Base-by-base conservation (phyloP, 1,284 basidiomycete genomes). In the Sanghuangporus baumii region DNA sequence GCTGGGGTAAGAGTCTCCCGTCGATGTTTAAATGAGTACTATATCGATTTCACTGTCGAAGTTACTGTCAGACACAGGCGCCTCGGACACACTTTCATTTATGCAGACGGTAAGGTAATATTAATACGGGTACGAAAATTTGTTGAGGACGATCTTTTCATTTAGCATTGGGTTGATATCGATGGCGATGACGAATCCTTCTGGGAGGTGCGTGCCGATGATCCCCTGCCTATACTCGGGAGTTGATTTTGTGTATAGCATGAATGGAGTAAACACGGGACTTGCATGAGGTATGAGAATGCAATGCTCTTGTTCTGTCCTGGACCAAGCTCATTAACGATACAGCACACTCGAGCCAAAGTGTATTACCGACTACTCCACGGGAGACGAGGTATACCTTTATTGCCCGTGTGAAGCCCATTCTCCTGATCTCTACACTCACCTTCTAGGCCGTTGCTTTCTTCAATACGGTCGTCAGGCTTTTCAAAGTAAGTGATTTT, bases 211-310 rank as follows among this genome's bases (percentile, higher is more conserved):
- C 37, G 81, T 66, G 36, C 7, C 16, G 18, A 23, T 20, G 16
- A 16, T 9, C 12, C n/a, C 12, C 9, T 40, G 18, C 14, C 36
- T 54, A 23, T n/a, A 36, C 11, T 36, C 16, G 11, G 43, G 46
- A 62, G 65, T 64, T 6, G 16, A 20, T 50, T 65, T 56, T 57
- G 61, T 23, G 52, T 72, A 63, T 60, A 85, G 84, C 87, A 89
- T 65, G 88, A 89, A 72, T 90, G 87, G 88, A 67, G 75, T 34
- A 82, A 75, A 23, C 89, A 92, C 69, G 89, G 89, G n/a, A 91
- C 89, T 1, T 91, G 90, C 72, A 82, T 81, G 72, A 86, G 83
- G 84, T 84, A 66, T 46, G 47, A 5, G 41, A 6, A 8, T 14
- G 23, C 34, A 8, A 23, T 23, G 16, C 3, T 57, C 34, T 16